Base-by-base conservation (phyloP, 1,284 basidiomycete genomes). In the Leccinum ponderosum region DNA sequence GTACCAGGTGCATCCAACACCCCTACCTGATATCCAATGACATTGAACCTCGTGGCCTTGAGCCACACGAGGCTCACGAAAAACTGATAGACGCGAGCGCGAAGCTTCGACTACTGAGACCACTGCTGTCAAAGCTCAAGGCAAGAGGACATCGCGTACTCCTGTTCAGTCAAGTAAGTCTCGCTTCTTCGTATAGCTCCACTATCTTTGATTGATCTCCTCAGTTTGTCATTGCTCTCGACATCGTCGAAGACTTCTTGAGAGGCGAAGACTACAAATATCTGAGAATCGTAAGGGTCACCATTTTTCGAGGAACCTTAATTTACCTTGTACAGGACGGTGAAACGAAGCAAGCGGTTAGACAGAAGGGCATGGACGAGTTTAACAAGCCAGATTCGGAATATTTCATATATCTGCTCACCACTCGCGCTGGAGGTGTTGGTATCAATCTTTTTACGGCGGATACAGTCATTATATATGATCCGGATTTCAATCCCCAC, bases 401-500 rank as follows among this genome's bases (percentile, higher is more conserved):
- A 55, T 78, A 91, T 61, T 96, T 96, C 75, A 89, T 98, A 64
- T 98, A 94, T 75, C 79, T 99, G 8, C 81, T 99, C 39, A 93
- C 94, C 4, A 99, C 97, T 29, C 87, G 97, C 52, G 97, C 97
- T 44, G 97, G 97, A 47, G 97, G 97, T 68, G 92, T 98, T 57
- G 95, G 96, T 33, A 97, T 98, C 77, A 98, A 97, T 72, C 82
- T 97, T 53, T 89, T 82, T 84, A 89, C 79, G 60, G 94, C 94
- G 37, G 93, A 96, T 68, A 95, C 93, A 1, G 95, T 98, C 52
- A 95, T 98, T 61, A 88, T 98, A 56, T 91, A 88, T 68, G 95
- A 96, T 70, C 91, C 93, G 0, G 95, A 98, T 77, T 98, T 95
- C 76, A 98, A 98, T 69, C 95, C 95, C 14, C 95, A 97, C 76